These are phyloP conservation scores for Spergularia marina DNA, from an alignment of 148 eudicot genomes.

Conservation along the genomic window DNA sequence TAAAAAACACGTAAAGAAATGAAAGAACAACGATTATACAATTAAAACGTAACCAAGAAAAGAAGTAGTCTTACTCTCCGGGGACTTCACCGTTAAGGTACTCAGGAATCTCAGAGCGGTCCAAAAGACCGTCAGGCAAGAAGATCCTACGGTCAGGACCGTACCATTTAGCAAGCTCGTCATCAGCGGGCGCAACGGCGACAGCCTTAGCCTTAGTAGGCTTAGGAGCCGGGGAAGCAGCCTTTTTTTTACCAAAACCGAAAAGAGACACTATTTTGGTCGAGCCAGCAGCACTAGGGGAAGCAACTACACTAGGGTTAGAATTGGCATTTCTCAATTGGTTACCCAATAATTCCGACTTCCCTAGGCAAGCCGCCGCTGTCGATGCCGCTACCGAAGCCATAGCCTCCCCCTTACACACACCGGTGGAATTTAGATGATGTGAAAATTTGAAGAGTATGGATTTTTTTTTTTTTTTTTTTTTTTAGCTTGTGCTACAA, in stretches of 20 bases:
- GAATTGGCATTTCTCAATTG: constrained; percentile 46
- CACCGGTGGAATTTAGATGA: not conserved
- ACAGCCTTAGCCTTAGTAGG: constrained; percentile 55
- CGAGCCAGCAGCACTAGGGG: constrained; percentile 29
- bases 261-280: constrained; percentile 67
- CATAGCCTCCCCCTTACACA: constrained; percentile 31
- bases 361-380: constrained; percentile 55
- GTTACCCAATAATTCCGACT: constrained; percentile 69
- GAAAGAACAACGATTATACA: no score
- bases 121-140: constrained; percentile 93
- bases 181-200: constrained; percentile 41
- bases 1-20: not conserved
- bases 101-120: constrained; percentile 85
- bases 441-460: not conserved
- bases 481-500: not conserved
- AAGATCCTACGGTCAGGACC: constrained; percentile 97
- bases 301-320: constrained; percentile 25
- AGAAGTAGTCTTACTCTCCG: constrained; percentile 76
- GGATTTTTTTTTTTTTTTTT: not conserved
- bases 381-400: constrained; percentile 69
- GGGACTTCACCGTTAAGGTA: constrained; percentile 96
- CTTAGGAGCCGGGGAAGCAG: constrained; percentile 51
- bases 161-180: constrained; percentile 96
- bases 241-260: constrained; percentile 65
- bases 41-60: no score